Percentiles rank a stretch among this genome's conserved stretches.
Conservation (phyloP, 345 rosid species). For the Salix dunnii region DNA sequence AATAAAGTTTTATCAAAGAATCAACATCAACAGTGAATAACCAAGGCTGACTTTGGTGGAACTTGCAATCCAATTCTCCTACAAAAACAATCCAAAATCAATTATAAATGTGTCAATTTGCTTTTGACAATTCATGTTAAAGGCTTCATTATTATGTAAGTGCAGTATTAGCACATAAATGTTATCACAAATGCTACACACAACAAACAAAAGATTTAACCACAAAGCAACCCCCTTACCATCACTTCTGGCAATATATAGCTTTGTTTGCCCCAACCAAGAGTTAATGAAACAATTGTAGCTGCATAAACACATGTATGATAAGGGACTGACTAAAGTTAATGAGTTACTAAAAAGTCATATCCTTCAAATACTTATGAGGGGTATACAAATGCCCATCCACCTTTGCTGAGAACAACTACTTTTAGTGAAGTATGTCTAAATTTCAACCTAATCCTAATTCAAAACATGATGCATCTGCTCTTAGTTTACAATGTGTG, state of each 20-base stretch:
- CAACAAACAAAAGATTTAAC: neutral
- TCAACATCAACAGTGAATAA: constrained; percentile 92
- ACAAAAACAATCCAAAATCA: constrained; percentile 12
- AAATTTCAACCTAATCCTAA: neutral
- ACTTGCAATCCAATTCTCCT: constrained; percentile 92
- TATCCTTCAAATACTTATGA: neutral
- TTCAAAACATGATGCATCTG: neutral
- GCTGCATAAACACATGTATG: neutral
- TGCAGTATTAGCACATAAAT: no score
- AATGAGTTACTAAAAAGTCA: neutral
- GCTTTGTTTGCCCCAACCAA: neutral
- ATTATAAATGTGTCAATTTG: neutral
- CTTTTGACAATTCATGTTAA: neutral
- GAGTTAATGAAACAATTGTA: neutral
- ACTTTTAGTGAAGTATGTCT: neutral
- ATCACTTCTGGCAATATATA: neutral
- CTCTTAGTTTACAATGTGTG: neutral
- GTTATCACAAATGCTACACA: no score
- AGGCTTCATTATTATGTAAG: neutral
- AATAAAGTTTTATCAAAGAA: constrained; percentile 68
- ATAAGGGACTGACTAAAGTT: neutral
- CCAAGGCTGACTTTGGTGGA: constrained; percentile 95
- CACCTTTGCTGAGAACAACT: neutral
- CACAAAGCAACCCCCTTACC: neutral
- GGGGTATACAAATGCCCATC: neutral